Evolutionary conservation across 805 yeast genomes (phyloP).

Genomic region (Pichia californica): DNA sequence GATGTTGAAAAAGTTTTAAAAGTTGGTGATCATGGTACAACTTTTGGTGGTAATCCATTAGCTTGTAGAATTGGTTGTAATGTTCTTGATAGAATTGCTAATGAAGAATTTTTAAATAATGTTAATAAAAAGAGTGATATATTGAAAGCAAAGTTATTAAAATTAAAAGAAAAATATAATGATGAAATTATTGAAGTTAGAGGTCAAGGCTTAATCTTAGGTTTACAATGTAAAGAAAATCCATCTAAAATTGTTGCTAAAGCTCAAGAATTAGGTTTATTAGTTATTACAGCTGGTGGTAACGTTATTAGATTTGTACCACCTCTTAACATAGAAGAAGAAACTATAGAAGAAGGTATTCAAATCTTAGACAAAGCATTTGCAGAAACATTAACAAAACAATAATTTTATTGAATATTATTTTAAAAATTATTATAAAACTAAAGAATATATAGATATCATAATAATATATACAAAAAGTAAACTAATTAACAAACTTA

Average conservation of each 20-base stretch:
- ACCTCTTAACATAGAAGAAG: slow-evolving; percentile 75
- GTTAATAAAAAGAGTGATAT: slow-evolving; percentile 58
- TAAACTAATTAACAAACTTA: no score
- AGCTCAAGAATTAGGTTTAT: slow-evolving; percentile 73
- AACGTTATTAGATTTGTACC: slow-evolving; percentile 90
- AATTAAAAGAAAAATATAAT: slow-evolving; percentile 50
- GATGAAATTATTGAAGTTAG: slow-evolving; percentile 60
- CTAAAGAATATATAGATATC: no score
- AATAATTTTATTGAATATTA: background rate
- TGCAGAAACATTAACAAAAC: slow-evolving; percentile 22
- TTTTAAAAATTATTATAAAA: no score
- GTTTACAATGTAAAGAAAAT: slow-evolving; percentile 65
- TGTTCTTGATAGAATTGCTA: slow-evolving; percentile 64
- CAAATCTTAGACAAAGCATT: slow-evolving; percentile 58
- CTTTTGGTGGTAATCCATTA: slow-evolving; percentile 95
- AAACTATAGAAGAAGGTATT: slow-evolving; percentile 64
- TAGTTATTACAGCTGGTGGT: slow-evolving; percentile 87
- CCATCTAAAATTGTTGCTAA: slow-evolving; percentile 57
- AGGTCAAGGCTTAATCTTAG: slow-evolving; percentile 86
- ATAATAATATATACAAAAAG: no score
- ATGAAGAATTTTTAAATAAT: slow-evolving; percentile 48
- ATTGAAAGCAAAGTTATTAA: slow-evolving; percentile 44
- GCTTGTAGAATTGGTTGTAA: slow-evolving; percentile 76
- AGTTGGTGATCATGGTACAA: slow-evolving; percentile 97
- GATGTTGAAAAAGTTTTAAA: slow-evolving; percentile 62